Evolutionary conservation across 306 rosid species (phyloP).

Genomic region (Echinosophora koreensis): DNA sequence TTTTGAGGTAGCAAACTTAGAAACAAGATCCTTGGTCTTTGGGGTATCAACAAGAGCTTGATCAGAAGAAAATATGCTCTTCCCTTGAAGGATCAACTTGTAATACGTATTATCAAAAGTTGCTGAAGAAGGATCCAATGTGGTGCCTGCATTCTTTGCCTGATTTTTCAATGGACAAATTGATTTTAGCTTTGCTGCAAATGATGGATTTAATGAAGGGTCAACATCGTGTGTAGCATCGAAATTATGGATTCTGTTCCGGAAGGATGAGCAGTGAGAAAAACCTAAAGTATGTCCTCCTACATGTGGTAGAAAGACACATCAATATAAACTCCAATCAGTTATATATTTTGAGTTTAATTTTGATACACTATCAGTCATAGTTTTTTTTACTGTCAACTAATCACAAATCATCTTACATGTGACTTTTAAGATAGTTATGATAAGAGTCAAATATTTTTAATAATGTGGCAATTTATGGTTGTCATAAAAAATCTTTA

Average conservation of each 20-base stretch:
- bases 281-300: slow-evolving; percentile 96
- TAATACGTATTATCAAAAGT: slow-evolving; percentile 74
- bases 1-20: slow-evolving; percentile 61
- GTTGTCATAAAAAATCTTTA: too few species aligned
- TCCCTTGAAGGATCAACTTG: slow-evolving; percentile 72
- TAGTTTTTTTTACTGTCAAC: too few species aligned
- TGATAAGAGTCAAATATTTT: too few species aligned
- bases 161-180: slow-evolving; percentile 66
- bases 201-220: slow-evolving; percentile 64
- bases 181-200: slow-evolving; percentile 62
- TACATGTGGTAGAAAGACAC: slow-evolving; percentile 46
- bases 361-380: too few species aligned
- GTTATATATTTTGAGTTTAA: too few species aligned
- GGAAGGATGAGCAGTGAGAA: slow-evolving; percentile 89
- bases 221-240: slow-evolving; percentile 64
- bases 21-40: slow-evolving; percentile 64
- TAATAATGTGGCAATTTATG: too few species aligned
- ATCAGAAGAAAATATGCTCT: slow-evolving; percentile 74
- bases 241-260: slow-evolving; percentile 72
- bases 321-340: too few species aligned
- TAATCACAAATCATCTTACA: too few species aligned
- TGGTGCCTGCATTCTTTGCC: slow-evolving; percentile 64
- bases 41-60: slow-evolving; percentile 65
- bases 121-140: slow-evolving; percentile 64
- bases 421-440: too few species aligned